Evolutionary conservation across 495 filamentous ascomycete genomes (phyloP).

Genomic region (Amniculicola lignicola): DNA sequence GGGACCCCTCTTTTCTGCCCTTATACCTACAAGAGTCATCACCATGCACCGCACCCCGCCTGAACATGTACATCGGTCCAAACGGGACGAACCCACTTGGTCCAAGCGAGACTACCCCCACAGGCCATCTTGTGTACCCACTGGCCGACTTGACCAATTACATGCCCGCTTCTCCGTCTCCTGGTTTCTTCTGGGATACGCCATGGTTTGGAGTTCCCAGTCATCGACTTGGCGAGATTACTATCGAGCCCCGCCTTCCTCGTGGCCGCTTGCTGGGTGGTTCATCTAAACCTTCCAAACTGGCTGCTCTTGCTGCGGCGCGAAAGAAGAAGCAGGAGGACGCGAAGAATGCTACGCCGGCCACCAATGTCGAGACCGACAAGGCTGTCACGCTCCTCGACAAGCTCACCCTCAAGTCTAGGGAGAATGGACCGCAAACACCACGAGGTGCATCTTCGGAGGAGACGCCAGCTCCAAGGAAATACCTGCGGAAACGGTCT

Average conservation of each 20-base stretch:
- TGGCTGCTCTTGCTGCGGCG: slow-evolving; percentile 83
- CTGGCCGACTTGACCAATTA: neutral
- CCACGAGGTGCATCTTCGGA: neutral
- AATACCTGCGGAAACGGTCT: slow-evolving; percentile 25
- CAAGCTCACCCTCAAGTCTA: slow-evolving; percentile 28
- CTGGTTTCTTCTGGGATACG: slow-evolving; percentile 77
- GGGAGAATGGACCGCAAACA: neutral
- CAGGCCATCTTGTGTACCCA: too few species aligned
- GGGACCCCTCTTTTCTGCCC: slow-evolving; percentile 14
- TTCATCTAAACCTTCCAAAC: slow-evolving; percentile 77
- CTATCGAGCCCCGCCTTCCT: slow-evolving; percentile 60
- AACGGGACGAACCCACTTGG: too few species aligned
- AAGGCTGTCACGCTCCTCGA: slow-evolving; percentile 37
- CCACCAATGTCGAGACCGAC: slow-evolving; percentile 16
- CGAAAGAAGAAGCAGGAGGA: slow-evolving; percentile 80
- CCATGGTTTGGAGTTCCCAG: slow-evolving; percentile 80
- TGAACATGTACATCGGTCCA: too few species aligned
- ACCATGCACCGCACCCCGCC: slow-evolving; percentile 9
- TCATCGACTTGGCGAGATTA: slow-evolving; percentile 62
- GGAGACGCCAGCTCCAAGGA: neutral
- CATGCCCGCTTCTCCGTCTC: slow-evolving; percentile 40
- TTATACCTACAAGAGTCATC: slow-evolving; percentile 3
- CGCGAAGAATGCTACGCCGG: slow-evolving; percentile 45
- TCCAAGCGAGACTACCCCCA: too few species aligned
- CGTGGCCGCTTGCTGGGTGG: slow-evolving; percentile 72